These are phyloP conservation scores for Tuber calosporum DNA, from an alignment of 495 filamentous ascomycete species.

Conservation along the genomic window DNA sequence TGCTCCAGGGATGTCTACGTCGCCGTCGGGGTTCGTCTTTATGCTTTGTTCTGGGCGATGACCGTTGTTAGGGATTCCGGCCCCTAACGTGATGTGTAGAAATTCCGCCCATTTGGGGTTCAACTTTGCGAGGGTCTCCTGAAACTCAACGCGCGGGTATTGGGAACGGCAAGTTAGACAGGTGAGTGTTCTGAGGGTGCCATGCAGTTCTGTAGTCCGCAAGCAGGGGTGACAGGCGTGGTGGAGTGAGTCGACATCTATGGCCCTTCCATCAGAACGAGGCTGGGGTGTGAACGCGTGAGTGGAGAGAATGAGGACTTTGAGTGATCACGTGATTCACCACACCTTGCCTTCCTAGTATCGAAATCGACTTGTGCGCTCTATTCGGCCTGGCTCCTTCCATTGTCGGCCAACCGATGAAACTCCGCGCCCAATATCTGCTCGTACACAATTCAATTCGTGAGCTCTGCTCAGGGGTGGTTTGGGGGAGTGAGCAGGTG, in stretches of 20 bases:
- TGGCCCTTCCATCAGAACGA: neutral
- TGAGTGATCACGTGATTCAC: slow-evolving; percentile 79
- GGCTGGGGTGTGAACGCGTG: neutral
- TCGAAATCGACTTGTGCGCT: slow-evolving; percentile 66
- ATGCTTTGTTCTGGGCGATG: slow-evolving; percentile 63
- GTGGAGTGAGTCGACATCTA: slow-evolving; percentile 90
- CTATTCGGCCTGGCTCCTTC: slow-evolving; percentile 69
- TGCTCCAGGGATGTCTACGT: slow-evolving; percentile 82
- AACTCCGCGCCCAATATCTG: slow-evolving; percentile 86
- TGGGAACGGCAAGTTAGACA: slow-evolving; percentile 71
- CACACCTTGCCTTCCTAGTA: slow-evolving; percentile 62
- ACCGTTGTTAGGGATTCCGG: slow-evolving; percentile 69
- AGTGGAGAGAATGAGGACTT: slow-evolving; percentile 46
- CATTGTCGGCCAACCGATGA: slow-evolving; percentile 80
- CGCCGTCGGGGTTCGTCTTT: slow-evolving; percentile 85
- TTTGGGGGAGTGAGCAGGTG: neutral
- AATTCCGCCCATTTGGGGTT: slow-evolving; percentile 85
- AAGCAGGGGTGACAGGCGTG: slow-evolving; percentile 64
- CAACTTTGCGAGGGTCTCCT: slow-evolving; percentile 63
- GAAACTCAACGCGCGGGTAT: slow-evolving; percentile 63
- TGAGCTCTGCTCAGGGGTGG: neutral
- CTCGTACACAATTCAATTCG: neutral
- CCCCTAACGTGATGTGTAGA: slow-evolving; percentile 60
- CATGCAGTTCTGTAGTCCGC: slow-evolving; percentile 78
- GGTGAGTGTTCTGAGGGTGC: slow-evolving; percentile 70